Evolutionary conservation across 176 grass and related monocot genomes (phyloP), one percentile per base, ranked within the genome.

Genomic region (sorghum (Sorghum bicolor)): DNA sequence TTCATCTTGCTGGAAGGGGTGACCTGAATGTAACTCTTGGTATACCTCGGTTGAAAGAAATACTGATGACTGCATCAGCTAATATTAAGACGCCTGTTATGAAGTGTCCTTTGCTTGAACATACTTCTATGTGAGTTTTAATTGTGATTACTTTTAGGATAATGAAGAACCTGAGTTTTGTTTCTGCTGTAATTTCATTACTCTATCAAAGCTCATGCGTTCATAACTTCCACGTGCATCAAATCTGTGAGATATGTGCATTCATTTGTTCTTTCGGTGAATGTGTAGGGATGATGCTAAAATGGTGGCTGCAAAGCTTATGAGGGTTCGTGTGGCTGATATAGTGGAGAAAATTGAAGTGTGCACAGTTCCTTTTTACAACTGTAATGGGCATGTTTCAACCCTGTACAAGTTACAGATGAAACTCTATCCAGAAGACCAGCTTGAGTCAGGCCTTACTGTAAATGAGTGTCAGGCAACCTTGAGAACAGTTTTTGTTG

Each of bases 21-120:
- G 96, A 95, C 48, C 83, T 95, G 96, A 98, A 98, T 83, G 96
- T 98, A 43, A 98, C 96, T 12, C 89, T 98, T 80, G 93, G 96
- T 14, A 93, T 98, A 85, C 96, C 96, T 45, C 89, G 93, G 13
- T 85, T 98, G 39, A 86, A 93, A 83, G 96, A 98, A 88, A 83
- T 98, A 64, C 70, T 98, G 84, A 95, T 95, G 96, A 89, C 93
- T 14, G 93, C 93, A 63, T 92, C 96, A 53, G 92, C 82, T 65
- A 77, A 84, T 58, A 93, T 97, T 70, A 50, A 64, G 3, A 97
- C 91, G 13, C 96, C 96, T 64, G 28, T 89, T 82, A 98, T 98
- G 93, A 61, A 55, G 14, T 95, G 93, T 24, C 89, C 89, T 76
- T 36, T 95, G 83, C 67, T 58, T 75, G 3, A 76, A 74, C 7